Base-by-base conservation (phyloP, 2,329 filamentous ascomycete genomes). In the Fusarium nelsonii region DNA sequence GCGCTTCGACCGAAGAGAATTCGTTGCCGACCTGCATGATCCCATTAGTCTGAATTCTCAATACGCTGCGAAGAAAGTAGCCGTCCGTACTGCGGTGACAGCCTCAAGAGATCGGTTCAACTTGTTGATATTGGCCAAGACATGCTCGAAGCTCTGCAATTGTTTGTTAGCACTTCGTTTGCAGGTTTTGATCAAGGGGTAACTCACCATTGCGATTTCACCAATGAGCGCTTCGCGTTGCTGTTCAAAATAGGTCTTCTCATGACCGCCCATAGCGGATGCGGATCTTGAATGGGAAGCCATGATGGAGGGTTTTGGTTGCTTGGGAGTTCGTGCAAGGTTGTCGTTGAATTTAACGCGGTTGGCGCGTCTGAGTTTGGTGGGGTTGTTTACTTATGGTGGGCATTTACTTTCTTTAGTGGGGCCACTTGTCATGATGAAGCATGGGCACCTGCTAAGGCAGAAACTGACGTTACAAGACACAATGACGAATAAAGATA, bases 111-210 rank as follows among this genome's bases (percentile, higher is more conserved):
- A 95, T 34, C 95, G 90, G 79, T 98, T 99, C 62, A 99, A 83
- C 74, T 94, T 94, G 82, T 98, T 99, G 80, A 98, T 93, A 76
- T 97, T 97, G 74, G 94, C 92, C 11, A 99, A 90, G 62, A 97
- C 94, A 75, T 96, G 90, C 75, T 98, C 96, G 77, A 99, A 88
- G 79, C 84, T 88, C 88, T 91, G 40, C 8, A 36, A 20, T 9
- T 14, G 6, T 18, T 36, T 50, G 18, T 65, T n/a, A 65, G 28
- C 20, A 32, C 16, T 32, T 23, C 23, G 18, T 37, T 43, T 33
- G 9, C 8, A 9, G 6, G 44, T 9, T 6, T 14, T 12, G 9
- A 7, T 18, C 14, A 8, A 12, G 26, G 20, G 20, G 34, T 28
- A 26, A 75, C 81, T 46, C 74, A 92, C 91, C 81, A 90, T 84